A percentile compares a stretch with the other conserved stretches of the same genome.
Evolutionary conservation across 192 early-diverging fungal genomes (phyloP).

Genomic region (Backusella westeae): DNA sequence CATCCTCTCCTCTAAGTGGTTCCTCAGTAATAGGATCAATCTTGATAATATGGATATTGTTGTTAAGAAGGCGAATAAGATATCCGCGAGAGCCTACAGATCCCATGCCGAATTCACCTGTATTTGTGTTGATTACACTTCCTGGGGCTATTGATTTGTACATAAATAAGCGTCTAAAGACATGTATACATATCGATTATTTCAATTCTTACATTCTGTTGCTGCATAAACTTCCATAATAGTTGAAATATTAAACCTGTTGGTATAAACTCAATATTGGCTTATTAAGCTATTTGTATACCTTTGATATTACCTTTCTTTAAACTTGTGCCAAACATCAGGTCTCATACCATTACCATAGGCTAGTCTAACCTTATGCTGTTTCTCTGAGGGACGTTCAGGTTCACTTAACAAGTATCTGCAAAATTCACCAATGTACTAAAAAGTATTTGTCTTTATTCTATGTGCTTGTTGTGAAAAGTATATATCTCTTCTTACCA

Average conservation of each 20-base stretch:
- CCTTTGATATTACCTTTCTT: constrained; percentile 26
- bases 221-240: constrained; percentile 65
- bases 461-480: neutral
- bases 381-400: constrained; percentile 42
- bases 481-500: constrained; percentile 15
- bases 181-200: neutral
- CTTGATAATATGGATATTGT: constrained; percentile 49
- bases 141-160: constrained; percentile 14
- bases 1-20: constrained; percentile 45
- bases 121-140: constrained; percentile 46
- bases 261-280: neutral
- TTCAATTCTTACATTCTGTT: constrained; percentile 55
- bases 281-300: neutral
- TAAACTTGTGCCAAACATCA: constrained; percentile 64
- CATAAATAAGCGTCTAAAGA: neutral
- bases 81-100: constrained; percentile 56
- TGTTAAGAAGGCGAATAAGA: constrained; percentile 21
- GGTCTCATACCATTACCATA: constrained; percentile 71
- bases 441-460: neutral
- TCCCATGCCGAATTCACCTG: constrained; percentile 47
- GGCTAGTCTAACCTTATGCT: constrained; percentile 51
- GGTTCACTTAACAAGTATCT: constrained; percentile 62
- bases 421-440: constrained; percentile 71
- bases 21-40: constrained; percentile 57
- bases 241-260: constrained; percentile 53